A percentile compares a stretch with the other conserved stretches of the same genome.
Conservation (phyloP, 495 filamentous ascomycete genomes). For the Penicillium canescens region DNA sequence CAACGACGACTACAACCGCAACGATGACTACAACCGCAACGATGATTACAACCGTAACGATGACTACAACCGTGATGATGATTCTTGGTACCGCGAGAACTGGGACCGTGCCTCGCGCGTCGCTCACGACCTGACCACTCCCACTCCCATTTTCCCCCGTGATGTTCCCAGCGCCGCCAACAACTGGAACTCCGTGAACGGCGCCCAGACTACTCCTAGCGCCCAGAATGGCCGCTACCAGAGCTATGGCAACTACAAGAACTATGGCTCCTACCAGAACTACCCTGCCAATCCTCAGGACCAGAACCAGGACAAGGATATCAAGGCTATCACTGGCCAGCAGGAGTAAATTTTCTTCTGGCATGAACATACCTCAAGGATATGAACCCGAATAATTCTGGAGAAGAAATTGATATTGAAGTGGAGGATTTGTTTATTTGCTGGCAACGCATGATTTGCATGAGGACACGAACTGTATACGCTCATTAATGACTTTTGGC, state of each 20-base stretch:
- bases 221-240: not conserved
- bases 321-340: conserved; percentile 11
- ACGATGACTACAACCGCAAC: conserved; percentile 1
- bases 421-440: not conserved
- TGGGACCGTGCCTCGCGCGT: too few relatives aligned
- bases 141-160: not conserved
- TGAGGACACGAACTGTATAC: conserved; percentile 30
- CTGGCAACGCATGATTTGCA: conserved; percentile 16
- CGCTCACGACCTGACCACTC: too few relatives aligned
- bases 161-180: not conserved
- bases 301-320: conserved; percentile 4
- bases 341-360: conserved; percentile 5
- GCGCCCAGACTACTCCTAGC: conserved; percentile 10
- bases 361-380: not conserved
- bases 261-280: conserved; percentile 12
- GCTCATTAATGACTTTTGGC: conserved; percentile 21
- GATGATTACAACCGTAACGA: not conserved
- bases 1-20: conserved; percentile 8
- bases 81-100: too few relatives aligned
- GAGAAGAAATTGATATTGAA: not conserved
- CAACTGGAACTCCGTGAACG: not conserved
- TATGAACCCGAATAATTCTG: not conserved
- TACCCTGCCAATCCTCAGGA: conserved; percentile 2
- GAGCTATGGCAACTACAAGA: conserved; percentile 11
- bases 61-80: not conserved